Evolutionary conservation across 257 asterid species (phyloP), one percentile per base, ranked within the genome.

Genomic region (Cynanchum wilfordii): DNA sequence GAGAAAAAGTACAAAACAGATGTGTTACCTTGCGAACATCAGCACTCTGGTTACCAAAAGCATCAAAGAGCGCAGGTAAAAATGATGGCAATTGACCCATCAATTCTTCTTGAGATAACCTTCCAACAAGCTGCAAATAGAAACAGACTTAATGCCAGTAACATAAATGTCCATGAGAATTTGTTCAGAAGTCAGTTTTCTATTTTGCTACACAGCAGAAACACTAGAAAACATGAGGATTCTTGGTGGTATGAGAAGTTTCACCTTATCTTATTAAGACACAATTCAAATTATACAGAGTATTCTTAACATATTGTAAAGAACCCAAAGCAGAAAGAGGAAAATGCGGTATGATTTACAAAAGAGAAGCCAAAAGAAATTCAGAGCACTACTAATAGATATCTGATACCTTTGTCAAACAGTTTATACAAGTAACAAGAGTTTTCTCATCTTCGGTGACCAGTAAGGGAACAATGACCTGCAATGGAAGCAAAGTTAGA

Each of bases 11-110:
- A 20, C 16, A 54, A 20, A 71, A 63, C 3, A 68, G 38, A 51
- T 27, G 16, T 13, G 1, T 17, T 71, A 94, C 99, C 99, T 94
- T 94, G 69, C 98, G 99, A 75, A 94, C 99, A 83, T 94, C 99
- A 44, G 99, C 97, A 80, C 98, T 94, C 88, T 90, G 98, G 85
- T 83, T 94, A 73, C 98, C 93, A 80, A 94, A 94, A 58, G 99
- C 97, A 81, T 91, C 98, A 84, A 91, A 94, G 68, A 94, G 92
- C 44, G 98, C 96, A 63, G 97, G 99, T 80, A 94, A 86, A 85
- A 94, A 94, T 20, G 97, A 84, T 52, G 93, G 89, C 59, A 94
- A 81, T n/a, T 94, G 95, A 71, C 87, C 68, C 96, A 89, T 88
- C 76, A 94, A 83, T 71, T 91, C 99, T 83, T 91, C 97, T 76